Evolutionary conservation across 345 rosid species (phyloP).

Genomic region (Eutrema yunnanense): DNA sequence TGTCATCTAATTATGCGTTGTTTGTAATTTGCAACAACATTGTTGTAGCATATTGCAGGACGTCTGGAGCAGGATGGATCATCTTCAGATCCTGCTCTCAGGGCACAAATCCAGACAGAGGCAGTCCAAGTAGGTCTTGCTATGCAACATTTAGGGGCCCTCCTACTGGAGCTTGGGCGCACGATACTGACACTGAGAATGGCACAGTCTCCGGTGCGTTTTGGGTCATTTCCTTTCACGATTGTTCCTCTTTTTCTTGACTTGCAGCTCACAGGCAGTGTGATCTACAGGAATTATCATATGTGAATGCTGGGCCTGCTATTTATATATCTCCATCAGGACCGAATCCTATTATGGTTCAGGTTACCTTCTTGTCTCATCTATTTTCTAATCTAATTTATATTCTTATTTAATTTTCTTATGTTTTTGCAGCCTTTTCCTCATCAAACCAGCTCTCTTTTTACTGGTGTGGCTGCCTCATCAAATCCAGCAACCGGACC

Average conservation of each 20-base stretch:
- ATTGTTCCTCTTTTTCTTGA: background rate
- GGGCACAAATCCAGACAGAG: constrained; percentile 79
- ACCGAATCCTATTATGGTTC: constrained; percentile 96
- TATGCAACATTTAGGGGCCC: constrained; percentile 87
- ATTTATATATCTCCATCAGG: constrained; percentile 87
- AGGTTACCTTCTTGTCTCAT: constrained; percentile 43
- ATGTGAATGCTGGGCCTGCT: constrained; percentile 87
- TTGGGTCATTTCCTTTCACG: background rate
- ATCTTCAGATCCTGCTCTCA: constrained; percentile 50
- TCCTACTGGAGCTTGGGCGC: constrained; percentile 94
- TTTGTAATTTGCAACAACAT: constrained; percentile 47
- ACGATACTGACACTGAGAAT: constrained; percentile 69
- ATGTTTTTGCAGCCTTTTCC: constrained; percentile 75
- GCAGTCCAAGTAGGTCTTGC: constrained; percentile 61
- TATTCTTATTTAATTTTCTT: background rate
- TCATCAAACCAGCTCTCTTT: constrained; percentile 67
- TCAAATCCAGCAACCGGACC: constrained; percentile 45
- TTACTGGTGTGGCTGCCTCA: constrained; percentile 49
- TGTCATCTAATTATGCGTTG: constrained; percentile 40
- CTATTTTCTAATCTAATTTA: background rate
- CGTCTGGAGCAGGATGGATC: constrained; percentile 71
- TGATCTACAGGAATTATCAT: constrained; percentile 53
- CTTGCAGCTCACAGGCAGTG: constrained; percentile 10
- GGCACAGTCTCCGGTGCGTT: constrained; percentile 72
- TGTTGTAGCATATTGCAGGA: constrained; percentile 82